Evolutionary conservation across 192 early-diverging fungal species (phyloP).

Genomic region (Geranomyces michiganensis): DNA sequence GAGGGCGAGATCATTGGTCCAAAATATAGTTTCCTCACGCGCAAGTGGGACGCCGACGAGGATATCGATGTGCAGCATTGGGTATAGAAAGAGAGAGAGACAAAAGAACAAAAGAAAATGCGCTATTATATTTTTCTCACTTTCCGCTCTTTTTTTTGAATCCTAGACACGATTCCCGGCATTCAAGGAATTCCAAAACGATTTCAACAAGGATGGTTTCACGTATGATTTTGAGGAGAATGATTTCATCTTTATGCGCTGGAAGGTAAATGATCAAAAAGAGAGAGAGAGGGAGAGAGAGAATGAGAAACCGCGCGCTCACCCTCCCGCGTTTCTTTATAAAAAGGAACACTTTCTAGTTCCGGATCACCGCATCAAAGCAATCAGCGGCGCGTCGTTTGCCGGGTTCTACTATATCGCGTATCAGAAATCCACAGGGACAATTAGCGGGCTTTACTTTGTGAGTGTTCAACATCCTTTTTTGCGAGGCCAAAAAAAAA

Average conservation of each 20-base stretch:
- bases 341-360: slow-evolving; percentile 88
- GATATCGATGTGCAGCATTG: slow-evolving; percentile 75
- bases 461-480: slow-evolving; percentile 10
- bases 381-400: slow-evolving; percentile 82
- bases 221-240: slow-evolving; percentile 59
- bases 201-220: slow-evolving; percentile 49
- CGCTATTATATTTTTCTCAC: neutral
- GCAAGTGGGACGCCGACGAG: slow-evolving; percentile 83
- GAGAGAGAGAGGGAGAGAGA: too few relatives aligned
- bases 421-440: slow-evolving; percentile 66
- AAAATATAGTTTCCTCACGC: slow-evolving; percentile 74
- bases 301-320: too few relatives aligned
- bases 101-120: slow-evolving; percentile 12
- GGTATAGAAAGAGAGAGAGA: too few relatives aligned
- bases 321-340: slow-evolving; percentile 1
- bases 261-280: slow-evolving; percentile 66
- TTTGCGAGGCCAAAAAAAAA: neutral
- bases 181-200: slow-evolving; percentile 44
- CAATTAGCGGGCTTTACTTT: slow-evolving; percentile 71
- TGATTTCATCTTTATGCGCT: slow-evolving; percentile 86
- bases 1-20: slow-evolving; percentile 87
- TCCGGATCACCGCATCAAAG: slow-evolving; percentile 78
- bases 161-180: slow-evolving; percentile 45
- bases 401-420: slow-evolving; percentile 87
- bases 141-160: neutral